Evolutionary conservation across 2,329 filamentous ascomycete species (phyloP).

Genomic region (Hortaea sp.): DNA sequence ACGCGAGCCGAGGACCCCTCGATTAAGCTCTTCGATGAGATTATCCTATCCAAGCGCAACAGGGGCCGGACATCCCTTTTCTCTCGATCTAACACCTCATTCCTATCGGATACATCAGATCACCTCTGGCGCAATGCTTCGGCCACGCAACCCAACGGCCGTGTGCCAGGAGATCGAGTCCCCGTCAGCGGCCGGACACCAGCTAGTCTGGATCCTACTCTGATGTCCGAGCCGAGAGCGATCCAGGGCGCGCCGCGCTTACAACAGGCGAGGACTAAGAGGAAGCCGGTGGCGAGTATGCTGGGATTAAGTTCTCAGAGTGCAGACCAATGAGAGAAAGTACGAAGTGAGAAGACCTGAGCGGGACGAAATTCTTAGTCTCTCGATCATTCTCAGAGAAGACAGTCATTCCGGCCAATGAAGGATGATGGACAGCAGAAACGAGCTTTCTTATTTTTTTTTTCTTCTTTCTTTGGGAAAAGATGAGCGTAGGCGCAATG

Average conservation of each 20-base stretch:
- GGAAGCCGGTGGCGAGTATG: slow-evolving; percentile 40
- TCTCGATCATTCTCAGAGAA: no score
- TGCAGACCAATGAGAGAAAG: background rate
- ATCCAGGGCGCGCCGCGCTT: slow-evolving; percentile 76
- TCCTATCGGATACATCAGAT: slow-evolving; percentile 62
- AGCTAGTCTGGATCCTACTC: slow-evolving; percentile 67
- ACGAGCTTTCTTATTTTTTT: no score
- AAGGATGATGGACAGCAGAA: no score
- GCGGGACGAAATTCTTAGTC: no score
- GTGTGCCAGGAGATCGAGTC: slow-evolving; percentile 52
- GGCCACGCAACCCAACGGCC: slow-evolving; percentile 45
- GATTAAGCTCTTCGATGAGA: slow-evolving; percentile 72
- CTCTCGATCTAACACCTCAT: slow-evolving; percentile 50
- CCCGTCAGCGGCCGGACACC: slow-evolving; percentile 52
- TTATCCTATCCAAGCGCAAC: slow-evolving; percentile 69
- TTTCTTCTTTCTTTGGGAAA: no score
- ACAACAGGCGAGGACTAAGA: slow-evolving; percentile 37
- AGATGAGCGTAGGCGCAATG: no score
- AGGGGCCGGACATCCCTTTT: slow-evolving; percentile 57
- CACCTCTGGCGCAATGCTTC: slow-evolving; percentile 67
- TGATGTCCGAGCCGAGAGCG: slow-evolving; percentile 86
- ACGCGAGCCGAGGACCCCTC: slow-evolving; percentile 50
- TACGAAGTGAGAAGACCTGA: background rate
- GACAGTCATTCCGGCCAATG: no score
- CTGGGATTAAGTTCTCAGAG: slow-evolving; percentile 13